A percentile compares a stretch with the other conserved stretches of the same genome.
Evolutionary conservation across 306 rosid genomes (phyloP).

Genomic region (Gastrolobium bilobum): DNA sequence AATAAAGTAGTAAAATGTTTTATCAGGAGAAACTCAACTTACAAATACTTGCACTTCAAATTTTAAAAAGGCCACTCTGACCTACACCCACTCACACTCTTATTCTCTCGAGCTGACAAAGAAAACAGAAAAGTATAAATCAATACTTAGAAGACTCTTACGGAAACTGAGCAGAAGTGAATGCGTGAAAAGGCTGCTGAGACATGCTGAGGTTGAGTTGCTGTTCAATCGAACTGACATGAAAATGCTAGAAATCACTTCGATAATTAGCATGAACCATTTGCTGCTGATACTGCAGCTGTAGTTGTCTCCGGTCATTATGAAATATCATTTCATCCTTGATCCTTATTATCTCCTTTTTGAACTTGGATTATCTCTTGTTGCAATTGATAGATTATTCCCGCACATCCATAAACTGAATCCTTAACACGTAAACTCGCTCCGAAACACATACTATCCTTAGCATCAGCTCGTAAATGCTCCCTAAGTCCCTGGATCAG

Average conservation of each 20-base stretch:
- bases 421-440: conserved; percentile 32
- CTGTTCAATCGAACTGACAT: background rate
- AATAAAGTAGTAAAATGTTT: too few species aligned
- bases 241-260: background rate
- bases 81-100: too few species aligned
- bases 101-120: background rate
- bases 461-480: conserved; percentile 24
- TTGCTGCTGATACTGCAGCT: background rate
- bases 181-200: background rate
- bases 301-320: background rate
- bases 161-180: background rate
- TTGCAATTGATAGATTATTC: conserved; percentile 33
- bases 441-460: background rate
- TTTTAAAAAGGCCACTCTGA: too few species aligned
- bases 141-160: background rate
- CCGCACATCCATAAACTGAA: conserved; percentile 19
- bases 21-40: too few species aligned
- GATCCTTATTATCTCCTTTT: conserved; percentile 17
- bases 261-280: conserved; percentile 10
- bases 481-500: background rate
- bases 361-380: conserved; percentile 23
- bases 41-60: too few species aligned
- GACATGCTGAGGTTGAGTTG: background rate
- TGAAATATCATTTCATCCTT: conserved; percentile 8
- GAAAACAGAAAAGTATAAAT: background rate